These are phyloP conservation scores for Lactarius tabidus DNA, from an alignment of 768 basidiomycete genomes.

Conservation along the genomic window DNA sequence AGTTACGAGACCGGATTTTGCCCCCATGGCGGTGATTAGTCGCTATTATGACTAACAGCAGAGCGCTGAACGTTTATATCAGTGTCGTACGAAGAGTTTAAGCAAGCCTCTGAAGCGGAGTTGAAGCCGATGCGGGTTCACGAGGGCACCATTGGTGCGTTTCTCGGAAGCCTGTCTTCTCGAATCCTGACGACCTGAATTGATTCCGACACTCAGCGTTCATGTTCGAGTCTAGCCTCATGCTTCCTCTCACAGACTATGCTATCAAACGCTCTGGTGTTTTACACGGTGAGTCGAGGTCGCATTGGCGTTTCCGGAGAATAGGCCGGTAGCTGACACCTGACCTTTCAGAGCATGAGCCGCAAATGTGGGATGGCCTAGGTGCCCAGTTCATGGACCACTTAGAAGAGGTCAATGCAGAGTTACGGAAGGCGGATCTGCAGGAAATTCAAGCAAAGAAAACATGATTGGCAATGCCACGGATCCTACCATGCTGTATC, in stretches of 20 bases:
- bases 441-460: neutral
- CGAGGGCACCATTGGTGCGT: constrained; percentile 51
- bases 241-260: constrained; percentile 60
- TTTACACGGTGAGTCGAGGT: constrained; percentile 37
- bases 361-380: neutral
- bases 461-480: neutral
- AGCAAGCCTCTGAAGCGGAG: constrained; percentile 51
- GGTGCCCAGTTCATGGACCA: neutral
- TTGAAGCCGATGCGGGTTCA: constrained; percentile 48
- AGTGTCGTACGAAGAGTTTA: constrained; percentile 61
- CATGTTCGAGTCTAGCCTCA: constrained; percentile 63
- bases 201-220: constrained; percentile 37
- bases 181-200: neutral
- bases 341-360: neutral
- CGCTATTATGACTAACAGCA: neutral
- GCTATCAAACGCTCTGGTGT: constrained; percentile 57
- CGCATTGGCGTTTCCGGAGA: neutral
- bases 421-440: neutral
- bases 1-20: constrained; percentile 63
- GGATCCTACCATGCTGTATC: neutral
- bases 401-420: neutral
- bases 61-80: constrained; percentile 1
- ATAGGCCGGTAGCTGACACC: neutral
- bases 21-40: constrained; percentile 52
- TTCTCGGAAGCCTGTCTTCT: neutral